Evolutionary conservation across 257 asterid genomes (phyloP).

Genomic region (Nicotiana attenuata): DNA sequence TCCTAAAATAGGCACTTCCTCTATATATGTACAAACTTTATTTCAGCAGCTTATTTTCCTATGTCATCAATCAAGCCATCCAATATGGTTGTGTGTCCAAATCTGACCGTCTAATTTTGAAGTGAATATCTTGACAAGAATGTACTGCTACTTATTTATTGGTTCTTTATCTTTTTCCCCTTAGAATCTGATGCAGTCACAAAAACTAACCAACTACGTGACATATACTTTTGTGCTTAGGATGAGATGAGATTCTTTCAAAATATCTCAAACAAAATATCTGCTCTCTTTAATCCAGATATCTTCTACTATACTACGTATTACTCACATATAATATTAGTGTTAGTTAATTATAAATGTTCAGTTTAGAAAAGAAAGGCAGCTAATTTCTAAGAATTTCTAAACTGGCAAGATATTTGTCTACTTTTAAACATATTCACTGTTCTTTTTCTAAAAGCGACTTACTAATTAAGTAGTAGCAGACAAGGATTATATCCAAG

Average conservation of each 20-base stretch:
- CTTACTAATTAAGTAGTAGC: no score
- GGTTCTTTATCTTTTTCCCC: not conserved
- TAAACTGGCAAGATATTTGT: no score
- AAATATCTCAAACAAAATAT: not conserved
- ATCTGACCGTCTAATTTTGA: not conserved
- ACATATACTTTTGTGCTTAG: not conserved
- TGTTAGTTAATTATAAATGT: no score
- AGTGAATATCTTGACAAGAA: not conserved
- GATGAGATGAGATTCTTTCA: not conserved
- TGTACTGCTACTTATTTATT: not conserved
- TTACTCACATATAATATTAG: no score
- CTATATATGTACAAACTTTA: no score
- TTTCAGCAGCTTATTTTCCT: no score
- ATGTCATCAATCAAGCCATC: no score
- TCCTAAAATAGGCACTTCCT: not conserved
- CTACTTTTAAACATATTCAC: no score
- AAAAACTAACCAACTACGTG: not conserved
- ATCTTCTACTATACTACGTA: not conserved
- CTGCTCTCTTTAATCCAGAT: not conserved
- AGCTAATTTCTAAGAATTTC: no score
- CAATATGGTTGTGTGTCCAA: not conserved
- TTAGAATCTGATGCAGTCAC: not conserved
- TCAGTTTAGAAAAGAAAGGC: no score
- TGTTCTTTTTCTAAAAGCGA: no score
- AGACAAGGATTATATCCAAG: no score